Evolutionary conservation across 139 green algal genomes (phyloP).

Genomic region (Picochlorum costavermella): DNA sequence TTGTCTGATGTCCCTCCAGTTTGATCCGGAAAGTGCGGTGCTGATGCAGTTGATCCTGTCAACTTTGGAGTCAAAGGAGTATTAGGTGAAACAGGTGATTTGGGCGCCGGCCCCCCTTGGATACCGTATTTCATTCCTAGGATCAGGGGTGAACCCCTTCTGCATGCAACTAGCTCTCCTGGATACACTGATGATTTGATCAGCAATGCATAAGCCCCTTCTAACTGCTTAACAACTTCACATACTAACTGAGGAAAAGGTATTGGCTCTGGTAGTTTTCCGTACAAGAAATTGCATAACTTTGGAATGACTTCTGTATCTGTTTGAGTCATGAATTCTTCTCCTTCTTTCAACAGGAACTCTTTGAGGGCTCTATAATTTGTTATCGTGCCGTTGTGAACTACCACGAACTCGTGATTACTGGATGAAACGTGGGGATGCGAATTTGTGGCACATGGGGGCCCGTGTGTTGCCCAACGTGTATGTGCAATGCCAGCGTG

Average conservation of each 20-base stretch:
- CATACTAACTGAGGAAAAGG: constrained; percentile 75
- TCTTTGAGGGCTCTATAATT: constrained; percentile 90
- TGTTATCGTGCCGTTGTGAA: constrained; percentile 99
- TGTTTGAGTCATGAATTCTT: constrained; percentile 90
- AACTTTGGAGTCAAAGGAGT: constrained; percentile 34
- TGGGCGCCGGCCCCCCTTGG: constrained; percentile 16
- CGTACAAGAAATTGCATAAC: constrained; percentile 80
- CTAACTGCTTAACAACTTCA: constrained; percentile 93
- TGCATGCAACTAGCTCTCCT: constrained; percentile 92
- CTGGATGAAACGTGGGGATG: constrained; percentile 78
- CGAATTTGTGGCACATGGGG: constrained; percentile 73
- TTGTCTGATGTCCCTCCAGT: not conserved
- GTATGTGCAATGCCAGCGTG: constrained; percentile 93
- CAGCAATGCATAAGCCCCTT: constrained; percentile 94
- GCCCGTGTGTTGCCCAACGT: constrained; percentile 95
- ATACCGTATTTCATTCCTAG: constrained; percentile 70
- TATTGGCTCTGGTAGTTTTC: constrained; percentile 48
- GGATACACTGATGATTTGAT: constrained; percentile 93
- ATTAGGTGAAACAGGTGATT: constrained; percentile 15
- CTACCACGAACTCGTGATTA: constrained; percentile 80
- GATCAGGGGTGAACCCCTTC: constrained; percentile 87
- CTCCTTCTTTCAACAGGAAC: constrained; percentile 82
- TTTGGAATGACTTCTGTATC: constrained; percentile 98
- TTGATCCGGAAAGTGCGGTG: constrained; percentile 12
- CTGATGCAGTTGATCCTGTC: constrained; percentile 19